These are phyloP conservation scores for Eutrema yunnanense DNA, from an alignment of 345 rosid species.

Conservation along the genomic window DNA sequence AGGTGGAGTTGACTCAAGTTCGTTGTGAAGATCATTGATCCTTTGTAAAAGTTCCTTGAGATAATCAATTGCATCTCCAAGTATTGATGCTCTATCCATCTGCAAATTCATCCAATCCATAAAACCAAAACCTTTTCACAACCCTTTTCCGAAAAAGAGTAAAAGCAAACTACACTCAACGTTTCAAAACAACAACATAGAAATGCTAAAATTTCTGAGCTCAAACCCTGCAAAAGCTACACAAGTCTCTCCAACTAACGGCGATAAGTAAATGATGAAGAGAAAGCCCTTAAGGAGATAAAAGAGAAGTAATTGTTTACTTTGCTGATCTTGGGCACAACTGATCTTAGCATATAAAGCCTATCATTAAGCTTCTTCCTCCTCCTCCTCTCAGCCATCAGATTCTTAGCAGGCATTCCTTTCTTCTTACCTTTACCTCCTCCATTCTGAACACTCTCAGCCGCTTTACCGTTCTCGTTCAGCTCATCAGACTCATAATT, in stretches of 20 bases:
- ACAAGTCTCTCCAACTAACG: not conserved
- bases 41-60: constrained; percentile 91
- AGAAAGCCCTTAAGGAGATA: not conserved
- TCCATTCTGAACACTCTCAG: constrained; percentile 45
- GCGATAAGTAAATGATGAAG: not conserved
- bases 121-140: not conserved
- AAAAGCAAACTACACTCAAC: too few relatives aligned
- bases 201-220: not conserved
- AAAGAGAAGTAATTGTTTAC: constrained; percentile 33
- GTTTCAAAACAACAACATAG: not conserved
- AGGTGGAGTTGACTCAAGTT: constrained; percentile 70
- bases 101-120: constrained; percentile 29
- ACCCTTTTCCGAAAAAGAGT: too few relatives aligned
- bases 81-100: constrained; percentile 99
- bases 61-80: constrained; percentile 95
- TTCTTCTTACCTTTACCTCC: constrained; percentile 74
- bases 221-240: not conserved
- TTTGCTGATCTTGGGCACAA: constrained; percentile 98
- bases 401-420: constrained; percentile 90
- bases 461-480: constrained; percentile 35
- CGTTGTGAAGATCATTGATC: constrained; percentile 87
- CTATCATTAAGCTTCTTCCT: constrained; percentile 98
- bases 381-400: constrained; percentile 96
- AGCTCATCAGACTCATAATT: constrained; percentile 79
- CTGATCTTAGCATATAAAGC: constrained; percentile 96